phyloP scores from a whole-genome alignment of 805 yeast species.

The Ascoidea rubescens region DNA sequence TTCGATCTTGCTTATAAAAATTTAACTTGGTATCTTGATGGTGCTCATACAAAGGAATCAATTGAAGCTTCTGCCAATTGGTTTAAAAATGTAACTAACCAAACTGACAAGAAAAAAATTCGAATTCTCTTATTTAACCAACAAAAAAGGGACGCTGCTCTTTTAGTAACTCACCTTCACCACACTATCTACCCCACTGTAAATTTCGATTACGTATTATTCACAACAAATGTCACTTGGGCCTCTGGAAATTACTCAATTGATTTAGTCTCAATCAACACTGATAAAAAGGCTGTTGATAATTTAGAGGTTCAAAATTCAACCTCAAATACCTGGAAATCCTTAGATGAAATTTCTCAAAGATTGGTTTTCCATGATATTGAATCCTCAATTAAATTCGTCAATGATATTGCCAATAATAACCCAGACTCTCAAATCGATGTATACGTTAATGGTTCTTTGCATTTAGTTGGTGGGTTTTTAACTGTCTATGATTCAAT shows the following conservation, averaged over 20 bases:
- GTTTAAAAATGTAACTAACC: conserved; percentile 31
- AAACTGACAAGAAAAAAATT: conserved; percentile 16
- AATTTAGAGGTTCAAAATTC: conserved; percentile 68
- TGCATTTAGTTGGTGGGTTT: conserved; percentile 90
- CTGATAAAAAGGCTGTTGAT: conserved; percentile 65
- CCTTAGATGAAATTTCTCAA: conserved; percentile 29
- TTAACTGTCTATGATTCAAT: conserved; percentile 59
- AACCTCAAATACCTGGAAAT: conserved; percentile 57
- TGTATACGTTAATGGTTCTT: conserved; percentile 86
- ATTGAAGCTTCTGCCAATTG: conserved; percentile 71
- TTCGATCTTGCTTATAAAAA: conserved; percentile 24
- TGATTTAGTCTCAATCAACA: conserved; percentile 79
- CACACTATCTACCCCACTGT: conserved; percentile 25
- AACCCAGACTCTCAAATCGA: conserved; percentile 26
- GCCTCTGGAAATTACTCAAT: conserved; percentile 62
- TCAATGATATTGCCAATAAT: conserved; percentile 24
- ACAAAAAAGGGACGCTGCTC: conserved; percentile 77
- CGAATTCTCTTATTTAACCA: conserved; percentile 74
- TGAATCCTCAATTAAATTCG: conserved; percentile 52
- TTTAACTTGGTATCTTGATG: conserved; percentile 79
- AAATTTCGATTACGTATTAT: conserved; percentile 62
- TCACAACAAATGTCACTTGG: conserved; percentile 91
- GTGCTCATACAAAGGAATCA: conserved; percentile 91
- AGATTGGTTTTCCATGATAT: conserved; percentile 55
- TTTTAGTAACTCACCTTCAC: conserved; percentile 42